Base-by-base conservation (phyloP, 768 basidiomycete genomes). In the Clitopilus passeckerianus region DNA sequence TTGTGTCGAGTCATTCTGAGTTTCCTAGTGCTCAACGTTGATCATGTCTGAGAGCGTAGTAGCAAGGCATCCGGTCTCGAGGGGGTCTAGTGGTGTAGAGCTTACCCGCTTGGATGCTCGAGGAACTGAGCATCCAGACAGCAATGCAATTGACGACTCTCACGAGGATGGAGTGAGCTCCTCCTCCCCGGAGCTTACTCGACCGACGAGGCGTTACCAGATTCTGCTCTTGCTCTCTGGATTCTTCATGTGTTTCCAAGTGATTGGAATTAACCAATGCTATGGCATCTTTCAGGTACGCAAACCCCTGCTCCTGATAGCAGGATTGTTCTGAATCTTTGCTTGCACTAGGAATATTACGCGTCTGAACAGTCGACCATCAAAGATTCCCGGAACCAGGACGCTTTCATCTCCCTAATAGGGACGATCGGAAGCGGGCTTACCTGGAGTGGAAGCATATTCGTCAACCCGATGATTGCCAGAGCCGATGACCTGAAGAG, bases 391-490 rank as follows among this genome's bases (percentile, higher is more conserved):
- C 60, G 65, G 55, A 74, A 68, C 0, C 73, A 74, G 44, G 77
- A 79, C 57, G 75, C 78, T 5, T 59, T 77, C 6, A 73, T 77
- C 0, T 73, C 78, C 0, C 67, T 79, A 4, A 71, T 78, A 1
- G 78, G 79, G 0, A 77, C 77, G 2, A 72, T 79, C 18, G 79
- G 76, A 0, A 72, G 74, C 27, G 76, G 79, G 1, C 66, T 80
- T 23, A 78, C 77, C 0, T 80, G 78, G 78, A 77, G 77, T 59
- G 78, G 78, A 18, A 71, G 76, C 54, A 74, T 80, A 55, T 75
- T 76, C 58, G 77, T 78, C 34, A 77, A 75, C 43, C 72, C 75
- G 4, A 62, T 79, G 52, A 72, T 79, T 15, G 68, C 74, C 8
- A 67, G 71, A 6, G 54, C 70, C 6, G 65, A 71, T 44, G 67